Evolutionary conservation across 805 yeast genomes (phyloP).

Genomic region (Torulaspora microellipsoides): DNA sequence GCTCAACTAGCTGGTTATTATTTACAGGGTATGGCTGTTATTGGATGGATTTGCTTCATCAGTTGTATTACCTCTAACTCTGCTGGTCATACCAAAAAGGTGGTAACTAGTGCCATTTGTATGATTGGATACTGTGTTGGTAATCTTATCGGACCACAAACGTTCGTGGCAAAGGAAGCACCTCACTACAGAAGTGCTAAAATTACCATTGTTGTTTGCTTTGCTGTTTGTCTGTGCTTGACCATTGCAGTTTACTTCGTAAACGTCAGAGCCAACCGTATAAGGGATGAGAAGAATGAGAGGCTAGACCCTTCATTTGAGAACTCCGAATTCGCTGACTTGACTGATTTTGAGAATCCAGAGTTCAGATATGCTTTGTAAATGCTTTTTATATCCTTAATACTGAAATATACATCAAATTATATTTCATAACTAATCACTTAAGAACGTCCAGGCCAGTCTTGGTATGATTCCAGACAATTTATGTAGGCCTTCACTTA

Average conservation of each 20-base stretch:
- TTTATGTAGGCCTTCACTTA: too few relatives aligned
- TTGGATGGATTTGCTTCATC: conserved; percentile 52
- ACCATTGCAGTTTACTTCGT: conserved; percentile 40
- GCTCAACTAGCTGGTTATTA: conserved; percentile 48
- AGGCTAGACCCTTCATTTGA: conserved; percentile 33
- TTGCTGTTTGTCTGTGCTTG: conserved; percentile 41
- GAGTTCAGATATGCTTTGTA: conserved; percentile 47
- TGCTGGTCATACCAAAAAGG: conserved; percentile 54
- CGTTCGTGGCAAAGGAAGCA: conserved; percentile 47
- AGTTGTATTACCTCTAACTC: conserved; percentile 40
- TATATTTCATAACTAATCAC: too few relatives aligned
- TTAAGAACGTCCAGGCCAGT: too few relatives aligned
- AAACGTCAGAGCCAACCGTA: conserved; percentile 45
- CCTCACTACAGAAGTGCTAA: conserved; percentile 56
- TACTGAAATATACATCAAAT: too few relatives aligned
- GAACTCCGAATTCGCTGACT: conserved; percentile 45
- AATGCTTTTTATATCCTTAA: not conserved
- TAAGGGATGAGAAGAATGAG: conserved; percentile 38
- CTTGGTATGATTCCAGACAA: too few relatives aligned
- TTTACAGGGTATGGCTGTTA: conserved; percentile 49
- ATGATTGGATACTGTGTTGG: conserved; percentile 54
- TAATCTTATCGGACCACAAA: conserved; percentile 57
- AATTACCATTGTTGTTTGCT: conserved; percentile 47
- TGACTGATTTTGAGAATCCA: conserved; percentile 54
- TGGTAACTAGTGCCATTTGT: conserved; percentile 47